phyloP scores from a whole-genome alignment of 177 flowering plant genomes.

The Telopea speciosissima region DNA sequence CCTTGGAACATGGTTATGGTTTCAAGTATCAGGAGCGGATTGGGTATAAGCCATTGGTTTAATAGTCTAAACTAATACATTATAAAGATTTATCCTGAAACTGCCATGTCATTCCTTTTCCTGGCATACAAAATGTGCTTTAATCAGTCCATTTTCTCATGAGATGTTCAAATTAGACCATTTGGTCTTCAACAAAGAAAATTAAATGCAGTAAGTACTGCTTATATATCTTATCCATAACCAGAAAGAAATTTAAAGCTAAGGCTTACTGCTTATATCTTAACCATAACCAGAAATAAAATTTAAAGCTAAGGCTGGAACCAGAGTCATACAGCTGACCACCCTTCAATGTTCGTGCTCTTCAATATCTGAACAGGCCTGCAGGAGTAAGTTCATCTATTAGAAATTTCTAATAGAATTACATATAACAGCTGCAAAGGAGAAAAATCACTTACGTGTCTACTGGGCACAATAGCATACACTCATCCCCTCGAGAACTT shows the following conservation, averaged over 20 bases:
- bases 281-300: background rate
- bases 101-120: too few relatives aligned
- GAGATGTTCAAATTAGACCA: too few relatives aligned
- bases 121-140: too few relatives aligned
- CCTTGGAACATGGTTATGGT: too few relatives aligned
- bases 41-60: too few relatives aligned
- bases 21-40: too few relatives aligned
- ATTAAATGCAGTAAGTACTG: background rate
- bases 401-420: background rate
- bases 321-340: constrained; percentile 78
- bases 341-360: constrained; percentile 86
- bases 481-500: constrained; percentile 67
- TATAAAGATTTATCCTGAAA: too few relatives aligned
- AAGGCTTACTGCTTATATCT: constrained; percentile 34
- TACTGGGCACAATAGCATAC: constrained; percentile 87
- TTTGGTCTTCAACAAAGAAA: background rate
- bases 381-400: constrained; percentile 24
- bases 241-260: background rate
- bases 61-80: too few relatives aligned
- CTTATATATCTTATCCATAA: background rate
- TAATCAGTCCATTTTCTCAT: too few relatives aligned
- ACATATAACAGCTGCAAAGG: background rate
- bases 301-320: background rate
- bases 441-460: constrained; percentile 61
- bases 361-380: constrained; percentile 92